phyloP scores from a whole-genome alignment of 345 rosid species.

The Syzygium aqueum region DNA sequence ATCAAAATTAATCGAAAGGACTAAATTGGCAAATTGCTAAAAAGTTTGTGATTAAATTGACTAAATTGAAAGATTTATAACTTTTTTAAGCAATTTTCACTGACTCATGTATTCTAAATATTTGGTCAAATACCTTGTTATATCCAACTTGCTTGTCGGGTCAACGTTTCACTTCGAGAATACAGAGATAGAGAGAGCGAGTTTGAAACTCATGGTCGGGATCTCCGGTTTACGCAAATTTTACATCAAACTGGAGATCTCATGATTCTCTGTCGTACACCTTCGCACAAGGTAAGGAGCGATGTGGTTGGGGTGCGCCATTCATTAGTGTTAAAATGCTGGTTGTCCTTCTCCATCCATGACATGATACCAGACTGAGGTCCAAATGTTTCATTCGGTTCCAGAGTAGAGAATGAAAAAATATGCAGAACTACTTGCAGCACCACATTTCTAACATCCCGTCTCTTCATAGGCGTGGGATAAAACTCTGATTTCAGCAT shows the following conservation, averaged over 20 bases:
- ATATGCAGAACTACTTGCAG: background rate
- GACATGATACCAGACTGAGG: background rate
- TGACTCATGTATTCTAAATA: background rate
- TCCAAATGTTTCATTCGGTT: background rate
- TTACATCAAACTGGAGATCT: background rate
- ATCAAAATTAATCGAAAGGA: too few species aligned
- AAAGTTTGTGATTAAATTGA: too few species aligned
- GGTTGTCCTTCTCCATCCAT: background rate
- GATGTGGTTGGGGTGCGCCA: background rate
- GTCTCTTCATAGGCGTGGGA: background rate
- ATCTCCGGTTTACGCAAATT: fast-evolving
- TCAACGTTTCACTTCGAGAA: background rate
- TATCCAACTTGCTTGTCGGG: background rate
- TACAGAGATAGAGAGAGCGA: background rate
- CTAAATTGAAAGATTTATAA: too few species aligned
- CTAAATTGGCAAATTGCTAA: too few species aligned
- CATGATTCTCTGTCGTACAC: background rate
- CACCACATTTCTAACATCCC: background rate
- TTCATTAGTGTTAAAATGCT: background rate
- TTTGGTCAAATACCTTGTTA: background rate
- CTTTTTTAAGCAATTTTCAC: too few species aligned
- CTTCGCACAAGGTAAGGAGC: fast-evolving
- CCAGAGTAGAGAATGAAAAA: background rate
- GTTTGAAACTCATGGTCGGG: background rate
- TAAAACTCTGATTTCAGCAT: background rate